Evolutionary conservation across 495 filamentous ascomycete genomes (phyloP).

Genomic region (Aspergillus incahuasiensis): DNA sequence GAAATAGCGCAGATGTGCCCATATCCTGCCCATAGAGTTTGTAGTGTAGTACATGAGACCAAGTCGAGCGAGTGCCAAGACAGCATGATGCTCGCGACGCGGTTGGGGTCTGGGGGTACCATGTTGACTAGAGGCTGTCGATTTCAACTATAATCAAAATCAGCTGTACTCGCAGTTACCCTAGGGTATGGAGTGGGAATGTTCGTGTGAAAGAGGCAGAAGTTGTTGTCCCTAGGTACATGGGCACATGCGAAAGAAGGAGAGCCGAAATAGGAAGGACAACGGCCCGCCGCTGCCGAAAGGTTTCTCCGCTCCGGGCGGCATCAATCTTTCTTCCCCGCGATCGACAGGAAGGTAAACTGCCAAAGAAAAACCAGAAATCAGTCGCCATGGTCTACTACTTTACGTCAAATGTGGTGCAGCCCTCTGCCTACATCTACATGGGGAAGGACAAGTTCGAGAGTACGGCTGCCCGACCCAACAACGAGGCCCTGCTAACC

Average conservation of each 20-base stretch:
- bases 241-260: background rate
- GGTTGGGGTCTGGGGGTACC: slow-evolving; percentile 15
- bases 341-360: background rate
- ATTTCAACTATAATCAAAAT: too few relatives aligned
- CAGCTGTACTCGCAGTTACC: too few relatives aligned
- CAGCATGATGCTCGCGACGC: slow-evolving; percentile 31
- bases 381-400: slow-evolving; percentile 79
- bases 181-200: too few relatives aligned
- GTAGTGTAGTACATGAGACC: slow-evolving; percentile 28
- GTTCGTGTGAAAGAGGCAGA: too few relatives aligned
- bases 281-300: background rate
- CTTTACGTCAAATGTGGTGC: slow-evolving; percentile 78
- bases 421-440: slow-evolving; percentile 80
- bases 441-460: slow-evolving; percentile 99
- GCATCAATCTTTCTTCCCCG: background rate
- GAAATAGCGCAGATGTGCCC: slow-evolving; percentile 32
- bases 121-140: background rate
- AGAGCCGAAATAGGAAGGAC: slow-evolving; percentile 4
- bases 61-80: slow-evolving; percentile 33
- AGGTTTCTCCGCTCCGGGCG: slow-evolving; percentile 6
- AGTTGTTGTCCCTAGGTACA: too few relatives aligned
- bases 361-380: background rate
- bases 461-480: slow-evolving; percentile 56
- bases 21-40: slow-evolving; percentile 39
- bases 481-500: slow-evolving; percentile 11